phyloP scores from a whole-genome alignment of 108 stramenopile species.

The Pseudonitzschia multiseries region DNA sequence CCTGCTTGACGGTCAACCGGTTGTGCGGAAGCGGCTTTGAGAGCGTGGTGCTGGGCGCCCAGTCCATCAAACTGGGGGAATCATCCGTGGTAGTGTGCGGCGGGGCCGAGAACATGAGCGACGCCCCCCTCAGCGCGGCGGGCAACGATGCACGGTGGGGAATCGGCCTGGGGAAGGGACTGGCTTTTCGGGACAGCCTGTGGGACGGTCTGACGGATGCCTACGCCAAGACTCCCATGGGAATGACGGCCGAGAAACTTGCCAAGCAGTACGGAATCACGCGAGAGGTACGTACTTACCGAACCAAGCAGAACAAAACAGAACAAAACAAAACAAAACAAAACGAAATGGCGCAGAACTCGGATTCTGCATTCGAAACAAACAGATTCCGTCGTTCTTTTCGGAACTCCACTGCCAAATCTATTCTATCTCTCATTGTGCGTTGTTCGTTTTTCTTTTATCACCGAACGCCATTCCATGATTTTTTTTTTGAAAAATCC shows the following conservation, averaged over 20 bases:
- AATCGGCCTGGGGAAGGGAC: constrained; percentile 82
- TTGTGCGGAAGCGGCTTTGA: constrained; percentile 98
- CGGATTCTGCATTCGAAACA: no score
- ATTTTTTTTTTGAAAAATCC: no score
- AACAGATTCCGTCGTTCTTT: neutral
- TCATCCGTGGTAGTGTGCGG: constrained; percentile 87
- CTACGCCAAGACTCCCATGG: constrained; percentile 92
- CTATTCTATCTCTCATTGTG: neutral
- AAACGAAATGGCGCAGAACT: no score
- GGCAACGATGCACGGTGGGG: constrained; percentile 91
- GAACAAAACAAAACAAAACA: no score
- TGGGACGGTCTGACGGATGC: constrained; percentile 92
- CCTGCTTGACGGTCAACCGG: constrained; percentile 95
- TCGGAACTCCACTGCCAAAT: neutral
- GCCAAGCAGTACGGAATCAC: constrained; percentile 89
- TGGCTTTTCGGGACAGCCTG: constrained; percentile 54
- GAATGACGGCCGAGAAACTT: constrained; percentile 97
- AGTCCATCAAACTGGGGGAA: constrained; percentile 88
- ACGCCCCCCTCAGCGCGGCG: constrained; percentile 81
- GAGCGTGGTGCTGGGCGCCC: constrained; percentile 89
- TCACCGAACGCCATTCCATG: no score
- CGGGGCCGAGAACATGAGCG: constrained; percentile 97
- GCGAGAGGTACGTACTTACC: constrained; percentile 51
- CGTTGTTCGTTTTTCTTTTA: neutral
- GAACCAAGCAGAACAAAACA: neutral